These are phyloP conservation scores for Cytospora leucostoma DNA, from an alignment of 2,329 filamentous ascomycete species.

Conservation along the genomic window DNA sequence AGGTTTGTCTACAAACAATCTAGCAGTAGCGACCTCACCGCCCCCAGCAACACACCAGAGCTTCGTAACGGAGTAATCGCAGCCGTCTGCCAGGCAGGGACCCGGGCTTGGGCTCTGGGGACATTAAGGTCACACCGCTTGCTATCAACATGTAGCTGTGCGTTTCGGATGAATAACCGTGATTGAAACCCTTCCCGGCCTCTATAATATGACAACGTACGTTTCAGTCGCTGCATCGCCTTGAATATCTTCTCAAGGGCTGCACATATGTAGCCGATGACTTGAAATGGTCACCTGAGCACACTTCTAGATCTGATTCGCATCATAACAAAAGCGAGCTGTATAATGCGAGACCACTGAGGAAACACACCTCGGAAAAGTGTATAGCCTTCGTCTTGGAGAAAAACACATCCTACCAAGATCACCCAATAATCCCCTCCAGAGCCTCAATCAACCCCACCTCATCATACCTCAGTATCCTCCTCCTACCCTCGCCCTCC, in stretches of 20 bases:
- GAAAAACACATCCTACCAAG: background rate
- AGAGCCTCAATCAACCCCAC: constrained; percentile 73
- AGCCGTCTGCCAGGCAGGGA: constrained; percentile 5
- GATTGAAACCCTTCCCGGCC: background rate
- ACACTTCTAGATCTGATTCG: too few species aligned
- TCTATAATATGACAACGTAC: background rate
- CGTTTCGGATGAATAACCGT: background rate
- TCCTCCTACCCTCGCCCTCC: constrained; percentile 45
- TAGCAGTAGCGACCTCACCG: background rate
- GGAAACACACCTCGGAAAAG: background rate
- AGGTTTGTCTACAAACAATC: too few species aligned
- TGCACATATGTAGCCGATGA: too few species aligned
- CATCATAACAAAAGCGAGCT: too few species aligned
- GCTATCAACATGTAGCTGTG: background rate
- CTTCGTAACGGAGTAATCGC: background rate
- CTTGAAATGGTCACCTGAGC: too few species aligned
- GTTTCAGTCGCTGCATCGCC: background rate
- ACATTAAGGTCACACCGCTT: background rate
- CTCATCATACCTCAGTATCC: constrained; percentile 71
- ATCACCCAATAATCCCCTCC: constrained; percentile 23
- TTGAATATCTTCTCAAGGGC: background rate
- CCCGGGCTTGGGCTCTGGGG: background rate
- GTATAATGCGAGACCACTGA: too few species aligned
- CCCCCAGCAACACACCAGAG: background rate
- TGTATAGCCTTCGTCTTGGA: background rate